Base-by-base conservation (phyloP, 305 asterid species). In the Fraxinus albicans region DNA sequence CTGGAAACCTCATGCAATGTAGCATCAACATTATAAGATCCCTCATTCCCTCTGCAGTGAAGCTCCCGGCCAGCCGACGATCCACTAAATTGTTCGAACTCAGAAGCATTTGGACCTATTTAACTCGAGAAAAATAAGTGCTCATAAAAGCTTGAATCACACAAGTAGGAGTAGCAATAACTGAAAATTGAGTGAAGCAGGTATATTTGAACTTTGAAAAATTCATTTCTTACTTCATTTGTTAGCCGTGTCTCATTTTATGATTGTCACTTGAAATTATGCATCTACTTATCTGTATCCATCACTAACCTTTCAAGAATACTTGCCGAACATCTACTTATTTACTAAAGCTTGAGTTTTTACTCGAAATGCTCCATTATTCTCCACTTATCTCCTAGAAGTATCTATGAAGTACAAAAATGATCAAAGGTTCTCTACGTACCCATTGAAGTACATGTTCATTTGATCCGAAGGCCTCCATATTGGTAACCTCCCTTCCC, bases 1-100 rank as follows among this genome's bases (percentile, higher is more conserved):
- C 89, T 0, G 96, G 93, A 80, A 86, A 87, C n/a, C 88, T 86
- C 84, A 82, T 86, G 88, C 98, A 94, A 77, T 84, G 81, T 74
- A 91, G n/a, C 53, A 88, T 86, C 78, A 91, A 42, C 86, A 77
- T 88, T 44, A 93, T 74, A 19, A 93, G 79, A 83, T 93, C 95
- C 78, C 73, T 85, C 93, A 92, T 92, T 6, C 92, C 97, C 80
- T 90, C 96, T 4, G 83, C 84, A 0, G 95, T 94, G 84, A 89
- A 94, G 87, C 88, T 90, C 65, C 95, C 91, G 0, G 12, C 8
- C 77, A 92, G 69, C 55, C 92, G 84, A 55, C 81, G 85, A 81
- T 92, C 97, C 40, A 93, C 87, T 78, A 88, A 78, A 67, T 84
- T 75, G 12, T 88, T 82, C 25, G 76, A 82, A 78, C 80, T 85